Conservation (phyloP, 192 early-diverging fungal genomes). For the Coemansia erecta region DNA sequence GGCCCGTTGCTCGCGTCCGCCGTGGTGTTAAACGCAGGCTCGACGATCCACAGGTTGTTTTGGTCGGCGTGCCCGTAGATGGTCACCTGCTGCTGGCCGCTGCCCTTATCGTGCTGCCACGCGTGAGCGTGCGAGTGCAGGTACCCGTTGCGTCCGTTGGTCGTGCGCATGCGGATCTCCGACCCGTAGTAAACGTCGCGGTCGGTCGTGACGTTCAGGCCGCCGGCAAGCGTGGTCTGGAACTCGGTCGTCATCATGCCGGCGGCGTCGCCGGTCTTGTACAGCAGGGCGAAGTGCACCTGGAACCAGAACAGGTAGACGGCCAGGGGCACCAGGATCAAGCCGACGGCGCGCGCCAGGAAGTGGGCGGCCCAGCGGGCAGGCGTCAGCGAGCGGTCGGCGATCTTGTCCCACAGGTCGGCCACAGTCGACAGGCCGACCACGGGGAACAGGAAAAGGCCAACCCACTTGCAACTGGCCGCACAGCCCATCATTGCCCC, state of each 20-base stretch:
- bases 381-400: constrained; percentile 63
- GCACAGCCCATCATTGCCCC: constrained; percentile 74
- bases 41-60: constrained; percentile 85
- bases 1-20: constrained; percentile 45
- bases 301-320: constrained; percentile 85
- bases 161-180: constrained; percentile 44
- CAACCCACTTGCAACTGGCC: constrained; percentile 92
- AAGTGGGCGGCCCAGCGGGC: constrained; percentile 63
- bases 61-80: constrained; percentile 77
- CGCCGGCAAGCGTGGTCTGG: constrained; percentile 78
- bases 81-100: constrained; percentile 76
- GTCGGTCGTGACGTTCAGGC: constrained; percentile 40
- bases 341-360: constrained; percentile 71
- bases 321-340: constrained; percentile 76
- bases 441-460: constrained; percentile 81
- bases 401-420: constrained; percentile 85
- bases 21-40: constrained; percentile 78
- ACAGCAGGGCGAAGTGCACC: constrained; percentile 84
- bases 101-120: constrained; percentile 63
- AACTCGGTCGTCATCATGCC: constrained; percentile 90
- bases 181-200: constrained; percentile 54
- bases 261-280: constrained; percentile 72
- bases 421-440: constrained; percentile 82
- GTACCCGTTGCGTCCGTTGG: constrained; percentile 49
- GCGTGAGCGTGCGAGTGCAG: constrained; percentile 61